Base-by-base conservation (phyloP, 371 early-diverging fungal species). In the Rhizomucor miehei region DNA sequence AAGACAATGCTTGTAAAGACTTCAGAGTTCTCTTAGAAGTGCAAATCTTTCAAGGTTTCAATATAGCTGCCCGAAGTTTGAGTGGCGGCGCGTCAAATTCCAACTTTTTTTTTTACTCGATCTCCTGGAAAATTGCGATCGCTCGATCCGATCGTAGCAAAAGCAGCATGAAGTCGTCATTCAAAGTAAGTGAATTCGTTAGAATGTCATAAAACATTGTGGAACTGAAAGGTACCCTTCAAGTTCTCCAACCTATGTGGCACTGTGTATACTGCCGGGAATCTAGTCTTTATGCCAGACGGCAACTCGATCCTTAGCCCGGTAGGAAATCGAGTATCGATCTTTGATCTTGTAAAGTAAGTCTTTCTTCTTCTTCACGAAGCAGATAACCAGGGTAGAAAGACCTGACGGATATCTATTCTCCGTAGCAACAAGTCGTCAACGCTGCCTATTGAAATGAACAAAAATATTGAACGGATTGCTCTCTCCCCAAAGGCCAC, bases 281-380 rank as follows among this genome's bases (percentile, higher is more conserved):
- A 97, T 74, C 69, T 98, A 39, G 71, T 93, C 34, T 99, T 94
- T 69, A 92, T 95, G 34, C 92, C 96, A 16, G 98, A 97, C 67
- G 97, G 96, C 21, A 95, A 95, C 74, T 84, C 89, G 12, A 71
- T 99, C 52, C 63, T 95, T 43, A 93, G 92, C 67, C 95, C 97
- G 1, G 98, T 99, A 12, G 99, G 99, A 44, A 97, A 97, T 82
- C 79, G 96, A 45, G 88, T 97, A 2, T 88, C 97, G 0, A 80
- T 94, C 19, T 98, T 97, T 66, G 97, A 99, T 73, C 89, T 99
- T 45, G 89, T 91, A 63, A 90, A 92, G 91, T 91, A 81, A 61
- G 82, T 66, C 13, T 21, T 35, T 12, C 10, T 6, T 34, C 14
- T 12, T 25, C n/a, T 14, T 29, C 44, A 49, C 24, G 2, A 12